Base-by-base conservation (phyloP, 345 rosid species). In the Corymbia maculata region DNA sequence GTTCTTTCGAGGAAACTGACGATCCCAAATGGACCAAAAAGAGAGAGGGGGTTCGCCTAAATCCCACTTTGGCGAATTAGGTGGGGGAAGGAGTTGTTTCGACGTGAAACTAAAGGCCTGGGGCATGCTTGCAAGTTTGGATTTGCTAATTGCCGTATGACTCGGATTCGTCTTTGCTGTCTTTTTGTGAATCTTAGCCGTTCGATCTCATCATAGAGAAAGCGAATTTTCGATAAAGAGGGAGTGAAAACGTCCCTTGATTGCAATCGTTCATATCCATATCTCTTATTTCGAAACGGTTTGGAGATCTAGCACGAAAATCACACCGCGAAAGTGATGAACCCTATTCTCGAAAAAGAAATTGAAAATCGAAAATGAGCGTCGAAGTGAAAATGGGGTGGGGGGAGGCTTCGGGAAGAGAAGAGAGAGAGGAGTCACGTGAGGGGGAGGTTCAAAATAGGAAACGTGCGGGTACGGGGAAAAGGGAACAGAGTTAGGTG, bases 381-480 rank as follows among this genome's bases (percentile, higher is more conserved):
- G 61, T 55, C 61, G 61, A 55, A 36, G 42, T 36, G 42, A 36
- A 36, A 36, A 36, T 36, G n/a, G n/a, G n/a, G 2, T 36, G 42
- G 42, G 42, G 4, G 4, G 4, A 2, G 2, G 42, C 42, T 36
- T 36, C 2, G 61, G 61, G 6, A 55, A 55, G 61, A 55, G 61
- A 22, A 15, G 79, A 66, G 79, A 4, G 79, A 10, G 44, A n/a
- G 79, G 66, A 10, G 89, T 88, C 89, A 88, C 89, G 86, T 88
- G 89, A 88, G 53, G 42, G 42, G 42, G 42, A 36, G 42, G 42
- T 50, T 61, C 59, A 5, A 64, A 14, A 22, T 24, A n/a, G 15
- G 32, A 85, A 85, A 86, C 86, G 84, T 53, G 86, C 79, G 51
- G 45, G 93, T 92, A 91, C 93, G 93, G 94, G 53, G 17, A 80